phyloP scores from a whole-genome alignment of 495 filamentous ascomycete species.

The Clavariopsis aquatica region DNA sequence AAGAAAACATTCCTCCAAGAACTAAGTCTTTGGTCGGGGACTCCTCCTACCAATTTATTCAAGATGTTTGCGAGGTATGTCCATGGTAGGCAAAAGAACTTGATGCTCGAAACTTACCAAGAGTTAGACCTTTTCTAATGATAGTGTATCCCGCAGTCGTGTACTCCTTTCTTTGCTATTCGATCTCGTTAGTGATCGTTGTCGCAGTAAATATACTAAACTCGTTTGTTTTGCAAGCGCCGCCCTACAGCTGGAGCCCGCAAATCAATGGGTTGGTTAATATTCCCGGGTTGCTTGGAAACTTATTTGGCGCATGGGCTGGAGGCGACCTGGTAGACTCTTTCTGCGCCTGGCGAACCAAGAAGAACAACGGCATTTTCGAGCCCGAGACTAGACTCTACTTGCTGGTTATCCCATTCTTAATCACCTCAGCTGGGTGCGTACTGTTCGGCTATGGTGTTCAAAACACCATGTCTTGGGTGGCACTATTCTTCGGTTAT shows the following conservation, averaged over 20 bases:
- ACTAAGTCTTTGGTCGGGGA: slow-evolving; percentile 40
- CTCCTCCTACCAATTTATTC: slow-evolving; percentile 38
- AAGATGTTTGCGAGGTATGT: slow-evolving; percentile 18
- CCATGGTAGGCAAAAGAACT: not conserved
- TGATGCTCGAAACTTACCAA: not conserved
- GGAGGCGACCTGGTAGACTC: slow-evolving; percentile 38
- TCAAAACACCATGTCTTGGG: slow-evolving; percentile 1
- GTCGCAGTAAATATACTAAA: slow-evolving; percentile 44
- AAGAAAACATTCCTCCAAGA: slow-evolving; percentile 42
- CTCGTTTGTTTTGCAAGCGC: slow-evolving; percentile 43
- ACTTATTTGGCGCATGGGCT: slow-evolving; percentile 40
- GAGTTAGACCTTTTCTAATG: slow-evolving; percentile 38
- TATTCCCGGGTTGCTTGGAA: slow-evolving; percentile 43
- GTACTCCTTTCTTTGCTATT: slow-evolving; percentile 42
- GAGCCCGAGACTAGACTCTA: slow-evolving; percentile 41
- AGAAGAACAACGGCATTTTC: slow-evolving; percentile 41
- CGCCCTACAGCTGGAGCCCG: slow-evolving; percentile 41
- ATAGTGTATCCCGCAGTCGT: slow-evolving; percentile 43
- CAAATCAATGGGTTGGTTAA: slow-evolving; percentile 44
- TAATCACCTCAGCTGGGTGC: slow-evolving; percentile 42
- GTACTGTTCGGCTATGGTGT: slow-evolving; percentile 44
- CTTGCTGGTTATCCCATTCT: slow-evolving; percentile 38
- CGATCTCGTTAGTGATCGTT: slow-evolving; percentile 39
- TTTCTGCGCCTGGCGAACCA: slow-evolving; percentile 40
- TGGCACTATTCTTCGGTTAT: slow-evolving; percentile 43